Percentiles rank a stretch among this genome's conserved stretches.
Conservation (phyloP, 2,329 filamentous ascomycete genomes). For the Myriosclerotinia curreyana region DNA sequence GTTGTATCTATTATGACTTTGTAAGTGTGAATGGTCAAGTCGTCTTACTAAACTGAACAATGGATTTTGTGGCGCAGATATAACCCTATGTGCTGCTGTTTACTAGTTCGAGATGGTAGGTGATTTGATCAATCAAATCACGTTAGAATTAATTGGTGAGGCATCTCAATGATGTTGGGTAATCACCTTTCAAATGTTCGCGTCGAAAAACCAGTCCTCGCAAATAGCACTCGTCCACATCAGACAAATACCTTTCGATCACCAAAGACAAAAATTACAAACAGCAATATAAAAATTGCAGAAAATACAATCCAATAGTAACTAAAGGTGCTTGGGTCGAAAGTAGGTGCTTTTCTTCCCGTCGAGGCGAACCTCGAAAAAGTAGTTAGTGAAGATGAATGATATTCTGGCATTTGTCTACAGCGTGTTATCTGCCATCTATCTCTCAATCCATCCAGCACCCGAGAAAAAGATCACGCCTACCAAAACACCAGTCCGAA, state of each 20-base stretch:
- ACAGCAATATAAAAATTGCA: neutral
- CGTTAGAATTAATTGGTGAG: neutral
- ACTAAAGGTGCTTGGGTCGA: neutral
- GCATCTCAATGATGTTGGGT: neutral
- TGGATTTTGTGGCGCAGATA: neutral
- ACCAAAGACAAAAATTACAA: neutral
- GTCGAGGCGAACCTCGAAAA: neutral
- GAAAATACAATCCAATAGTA: neutral
- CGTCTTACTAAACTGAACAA: neutral
- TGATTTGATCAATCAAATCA: neutral
- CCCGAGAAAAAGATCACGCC: no score
- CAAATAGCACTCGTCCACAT: neutral
- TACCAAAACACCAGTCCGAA: no score
- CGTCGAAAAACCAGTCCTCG: neutral
- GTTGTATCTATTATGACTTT: no score
- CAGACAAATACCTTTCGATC: neutral
- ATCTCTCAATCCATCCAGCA: no score
- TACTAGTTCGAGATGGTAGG: neutral
- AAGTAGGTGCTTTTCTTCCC: neutral
- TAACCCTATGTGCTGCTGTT: neutral
- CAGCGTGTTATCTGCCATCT: no score
- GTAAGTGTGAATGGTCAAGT: neutral
- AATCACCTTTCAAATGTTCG: neutral
- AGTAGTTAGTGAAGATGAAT: neutral
- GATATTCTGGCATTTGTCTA: no score